Evolutionary conservation across 2,329 filamentous ascomycete genomes (phyloP).

Genomic region (Neofusicoccum parvum): DNA sequence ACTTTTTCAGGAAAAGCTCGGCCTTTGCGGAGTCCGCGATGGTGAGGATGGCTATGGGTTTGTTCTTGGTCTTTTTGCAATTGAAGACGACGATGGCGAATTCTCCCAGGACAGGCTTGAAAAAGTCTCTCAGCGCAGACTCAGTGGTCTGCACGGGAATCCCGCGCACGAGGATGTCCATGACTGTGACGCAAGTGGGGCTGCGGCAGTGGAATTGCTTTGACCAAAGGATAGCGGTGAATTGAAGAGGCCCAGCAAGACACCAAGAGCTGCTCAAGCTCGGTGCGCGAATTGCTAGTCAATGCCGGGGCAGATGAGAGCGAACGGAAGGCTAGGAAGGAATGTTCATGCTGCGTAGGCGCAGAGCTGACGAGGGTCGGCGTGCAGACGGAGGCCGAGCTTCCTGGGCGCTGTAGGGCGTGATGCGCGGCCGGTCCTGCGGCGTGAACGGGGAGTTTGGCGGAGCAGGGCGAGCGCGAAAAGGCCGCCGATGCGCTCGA

Average conservation of each 20-base stretch:
- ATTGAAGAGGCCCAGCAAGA: neutral
- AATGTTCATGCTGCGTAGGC: neutral
- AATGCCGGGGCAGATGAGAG: neutral
- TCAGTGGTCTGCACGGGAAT: conserved; percentile 47
- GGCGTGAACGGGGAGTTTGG: neutral
- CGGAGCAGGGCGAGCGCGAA: neutral
- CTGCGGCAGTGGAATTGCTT: neutral
- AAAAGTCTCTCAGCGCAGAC: conserved; percentile 44
- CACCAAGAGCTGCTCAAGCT: neutral
- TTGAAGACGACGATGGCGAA: conserved; percentile 47
- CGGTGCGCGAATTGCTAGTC: neutral
- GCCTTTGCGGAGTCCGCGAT: conserved; percentile 46
- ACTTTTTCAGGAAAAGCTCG: conserved; percentile 44
- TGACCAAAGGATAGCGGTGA: neutral
- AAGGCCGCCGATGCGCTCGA: neutral
- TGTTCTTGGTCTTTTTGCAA: conserved; percentile 46
- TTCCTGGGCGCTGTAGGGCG: neutral
- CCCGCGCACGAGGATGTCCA: conserved; percentile 53
- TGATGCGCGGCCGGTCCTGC: neutral
- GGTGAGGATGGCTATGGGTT: conserved; percentile 49
- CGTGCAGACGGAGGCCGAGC: neutral
- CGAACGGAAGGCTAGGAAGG: neutral
- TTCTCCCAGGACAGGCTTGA: conserved; percentile 40
- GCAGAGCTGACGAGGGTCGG: neutral
- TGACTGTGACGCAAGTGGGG: conserved; percentile 26